Base-by-base conservation (phyloP, 257 asterid species). In the Striga asiatica region DNA sequence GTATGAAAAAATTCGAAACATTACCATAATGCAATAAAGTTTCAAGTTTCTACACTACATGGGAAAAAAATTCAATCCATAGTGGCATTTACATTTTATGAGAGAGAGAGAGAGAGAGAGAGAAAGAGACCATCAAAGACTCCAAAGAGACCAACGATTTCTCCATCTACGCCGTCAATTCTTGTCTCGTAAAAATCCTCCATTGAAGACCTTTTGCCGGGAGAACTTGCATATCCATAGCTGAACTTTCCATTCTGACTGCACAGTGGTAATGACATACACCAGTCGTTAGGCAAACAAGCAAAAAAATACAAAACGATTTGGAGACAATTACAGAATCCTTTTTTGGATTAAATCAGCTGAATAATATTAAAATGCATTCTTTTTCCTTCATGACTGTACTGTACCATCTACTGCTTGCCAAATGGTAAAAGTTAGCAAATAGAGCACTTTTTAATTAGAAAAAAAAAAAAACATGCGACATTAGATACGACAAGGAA, bases 131-230 rank as follows among this genome's bases (percentile, higher is more conserved):
- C 96, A 69, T 88, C 94, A 59, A 84, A 88, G 67, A 88, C 94
- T 52, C 96, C 96, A 53, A 88, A 88, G 70, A 88, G 94, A 64
- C 96, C 96, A 53, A 88, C 85, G 19, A 84, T 57, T 69, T 79
- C 81, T 41, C 94, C 93, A 61, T 76, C 89, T 14, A 88, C 89
- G 5, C 95, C 84, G 65, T 88, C 95, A 73, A 88, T 84, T 69
- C 94, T 81, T 8, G 96, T 84, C 70, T 88, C 96, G 6, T 84
- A 88, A 62, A 84, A 88, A 71, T 88, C 96, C 79, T 88, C 96
- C 96, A 88, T 88, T 35, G 96, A 81, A 62, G 93, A 69, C 69
- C 96, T 81, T 75, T 81, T 88, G 51, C 96, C 96, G 0, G 78
- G 93, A 50, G 88, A 76, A 80, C 96, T 88, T 58, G 96, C 93